Evolutionary conservation across 1,284 basidiomycete species (phyloP), one percentile per base, ranked within the genome.

Genomic region (Boletellus dicymbophilus): DNA sequence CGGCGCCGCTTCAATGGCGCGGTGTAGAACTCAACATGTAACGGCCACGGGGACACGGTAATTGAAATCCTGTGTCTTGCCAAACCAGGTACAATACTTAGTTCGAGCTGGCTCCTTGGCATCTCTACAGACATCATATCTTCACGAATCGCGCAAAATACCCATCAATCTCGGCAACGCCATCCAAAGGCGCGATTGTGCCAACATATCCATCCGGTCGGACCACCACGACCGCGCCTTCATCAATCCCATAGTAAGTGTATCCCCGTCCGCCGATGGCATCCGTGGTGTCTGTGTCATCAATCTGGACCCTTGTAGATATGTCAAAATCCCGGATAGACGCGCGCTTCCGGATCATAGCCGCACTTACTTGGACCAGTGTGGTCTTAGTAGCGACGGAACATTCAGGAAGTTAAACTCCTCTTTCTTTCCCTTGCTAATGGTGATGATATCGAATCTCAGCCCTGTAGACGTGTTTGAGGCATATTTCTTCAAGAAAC

Each of bases 141-240:
- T 45, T 54, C 67, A 65, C 57, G 43, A 81, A 80, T 7, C 62
- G 63, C 3, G 67, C 61, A 48, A 87, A 85, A 67, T 85, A 87
- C 16, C 55, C 56, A 33, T 79, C 65, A n/a, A 87, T 56, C n/a
- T 70, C 70, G 8, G 66, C 57, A 28, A 70, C 54, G 5, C 72
- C 63, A 31, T 80, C 71, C 36, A 88, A 64, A 0, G 83, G 76
- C 2, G 73, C 72, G 21, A 88, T 70, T 48, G 72, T 72, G 3
- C 84, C 84, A 16, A 91, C 79, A 53, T 89, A 90, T 10, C 88
- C 88, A 58, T 91, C 88, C 4, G 88, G 88, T 27, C 89, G 77
- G 13, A 89, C 80, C 28, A 86, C 72, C 25, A 88, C 79, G 22
- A 89, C 66, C 7, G 78, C 84, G 23, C 88, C 88, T 4, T 68